Evolutionary conservation across 2,329 filamentous ascomycete genomes (phyloP), one percentile per base, ranked within the genome.

Genomic region (Penicillium expansum): DNA sequence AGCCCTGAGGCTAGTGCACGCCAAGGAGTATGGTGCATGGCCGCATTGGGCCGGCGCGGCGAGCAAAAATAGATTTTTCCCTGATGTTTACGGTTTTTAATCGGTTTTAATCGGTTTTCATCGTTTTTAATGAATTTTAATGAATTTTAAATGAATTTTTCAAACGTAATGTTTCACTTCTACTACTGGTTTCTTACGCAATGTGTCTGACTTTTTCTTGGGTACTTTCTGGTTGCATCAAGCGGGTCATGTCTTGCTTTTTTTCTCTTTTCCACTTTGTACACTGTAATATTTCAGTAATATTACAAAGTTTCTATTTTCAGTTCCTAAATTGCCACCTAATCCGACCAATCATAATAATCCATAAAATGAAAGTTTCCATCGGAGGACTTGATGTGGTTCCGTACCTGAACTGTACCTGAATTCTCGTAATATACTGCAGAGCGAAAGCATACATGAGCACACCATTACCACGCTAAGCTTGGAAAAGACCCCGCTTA

Each of bases 391-490:
- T 18, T 41, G 16, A 53, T 13, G 22, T 24, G 16, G 49, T 50
- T 33, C 29, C 7, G 49, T 52, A 43, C 48, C 48, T 42, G 38
- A 37, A 29, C 22, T 32, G 48, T 51, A 43, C 45, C 45, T 48
- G 45, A 48, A 18, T 18, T 9, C 20, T 24, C 5, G 41, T 43
- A 43, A n/a, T n/a, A 6, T 10, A 16, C 20, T 6, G 2, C 20
- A 41, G 6, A 41, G 20, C 14, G 20, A 6, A 42, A 27, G 14
- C 16, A 24, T 38, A 38, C 9, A 43, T 51, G 38, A 51, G 10
- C 48, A 11, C 29, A 51, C 18, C 27, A 51, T 51, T 51, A 52
- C 49, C 29, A 52, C 38, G 11, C 49, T 44, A 45, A 47, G 8
- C 13, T 33, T 11, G 5, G 11, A 14, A 30, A 16, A 9, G 1